These are phyloP conservation scores for Prunus campanulata DNA, from an alignment of 306 rosid species.

Conservation along the genomic window DNA sequence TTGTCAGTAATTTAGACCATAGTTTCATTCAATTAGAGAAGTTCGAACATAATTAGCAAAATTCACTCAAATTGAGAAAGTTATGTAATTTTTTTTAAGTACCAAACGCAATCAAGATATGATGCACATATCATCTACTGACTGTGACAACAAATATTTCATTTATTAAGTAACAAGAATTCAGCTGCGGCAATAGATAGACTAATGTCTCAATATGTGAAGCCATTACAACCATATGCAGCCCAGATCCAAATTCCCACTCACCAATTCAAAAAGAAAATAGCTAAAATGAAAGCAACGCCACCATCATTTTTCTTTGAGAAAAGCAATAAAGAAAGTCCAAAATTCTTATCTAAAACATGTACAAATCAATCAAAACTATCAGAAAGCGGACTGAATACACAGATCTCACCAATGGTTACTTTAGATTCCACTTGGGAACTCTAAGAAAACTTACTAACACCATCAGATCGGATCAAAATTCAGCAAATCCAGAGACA, in stretches of 20 bases:
- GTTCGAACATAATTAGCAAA: background rate
- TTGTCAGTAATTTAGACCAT: background rate
- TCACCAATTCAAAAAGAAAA: background rate
- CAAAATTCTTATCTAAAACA: background rate
- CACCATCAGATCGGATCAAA: conserved; percentile 35
- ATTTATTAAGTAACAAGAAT: too few relatives aligned
- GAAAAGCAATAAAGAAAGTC: background rate
- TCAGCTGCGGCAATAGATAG: too few relatives aligned
- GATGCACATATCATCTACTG: too few relatives aligned
- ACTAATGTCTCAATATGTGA: too few relatives aligned
- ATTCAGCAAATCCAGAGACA: conserved; percentile 9
- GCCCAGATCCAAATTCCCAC: conserved; percentile 10
- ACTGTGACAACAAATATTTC: too few relatives aligned
- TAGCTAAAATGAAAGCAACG: background rate
- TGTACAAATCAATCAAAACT: background rate
- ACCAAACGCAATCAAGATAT: too few relatives aligned
- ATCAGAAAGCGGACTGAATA: background rate
- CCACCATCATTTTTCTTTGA: background rate
- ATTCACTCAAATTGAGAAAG: background rate
- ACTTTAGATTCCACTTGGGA: background rate
- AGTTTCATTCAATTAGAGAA: background rate
- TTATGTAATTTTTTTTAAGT: too few relatives aligned
- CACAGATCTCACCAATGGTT: conserved; percentile 22
- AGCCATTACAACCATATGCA: background rate
- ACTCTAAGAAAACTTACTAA: background rate